phyloP scores from a whole-genome alignment of 495 filamentous ascomycete species.

The Neurospora sublineolata region DNA sequence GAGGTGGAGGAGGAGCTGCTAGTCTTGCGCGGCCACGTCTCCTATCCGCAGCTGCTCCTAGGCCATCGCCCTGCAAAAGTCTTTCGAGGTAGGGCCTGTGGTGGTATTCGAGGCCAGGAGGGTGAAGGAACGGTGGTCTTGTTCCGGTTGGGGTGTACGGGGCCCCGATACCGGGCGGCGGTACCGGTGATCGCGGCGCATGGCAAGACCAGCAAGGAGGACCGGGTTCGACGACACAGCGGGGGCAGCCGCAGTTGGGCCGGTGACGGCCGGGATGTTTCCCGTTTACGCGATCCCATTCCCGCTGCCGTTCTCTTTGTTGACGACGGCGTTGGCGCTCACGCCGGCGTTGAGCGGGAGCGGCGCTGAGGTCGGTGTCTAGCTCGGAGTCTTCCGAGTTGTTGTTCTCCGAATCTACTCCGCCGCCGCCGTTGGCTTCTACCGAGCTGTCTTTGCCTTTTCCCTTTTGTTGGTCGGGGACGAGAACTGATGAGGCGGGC shows the following conservation, averaged over 20 bases:
- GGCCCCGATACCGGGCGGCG: constrained; percentile 12
- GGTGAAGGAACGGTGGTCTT: constrained; percentile 2
- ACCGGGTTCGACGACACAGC: constrained; percentile 22
- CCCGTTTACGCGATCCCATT: constrained; percentile 25
- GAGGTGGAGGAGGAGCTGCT: background rate
- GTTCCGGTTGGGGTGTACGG: constrained; percentile 1
- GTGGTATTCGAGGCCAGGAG: constrained; percentile 5
- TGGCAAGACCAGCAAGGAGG: constrained; percentile 36
- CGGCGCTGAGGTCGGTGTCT: constrained; percentile 25
- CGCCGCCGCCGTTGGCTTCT: constrained; percentile 6
- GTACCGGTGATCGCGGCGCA: constrained; percentile 27
- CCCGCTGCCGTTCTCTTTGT: constrained; percentile 22
- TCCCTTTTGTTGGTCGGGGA: constrained; percentile 28
- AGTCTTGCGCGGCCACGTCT: background rate
- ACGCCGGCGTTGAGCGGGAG: constrained; percentile 18
- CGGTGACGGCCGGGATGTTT: constrained; percentile 33
- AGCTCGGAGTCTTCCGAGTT: constrained; percentile 16
- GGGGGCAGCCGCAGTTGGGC: constrained; percentile 30
- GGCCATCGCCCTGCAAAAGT: background rate
- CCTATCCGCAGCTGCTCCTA: background rate
- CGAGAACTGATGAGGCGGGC: constrained; percentile 25
- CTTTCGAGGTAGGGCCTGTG: constrained; percentile 3
- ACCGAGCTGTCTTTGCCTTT: constrained; percentile 16
- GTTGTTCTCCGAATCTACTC: constrained; percentile 23
- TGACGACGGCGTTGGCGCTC: constrained; percentile 25